These are phyloP conservation scores for Heimioporus sp. DNA, from an alignment of 768 basidiomycete genomes.

Conservation along the genomic window DNA sequence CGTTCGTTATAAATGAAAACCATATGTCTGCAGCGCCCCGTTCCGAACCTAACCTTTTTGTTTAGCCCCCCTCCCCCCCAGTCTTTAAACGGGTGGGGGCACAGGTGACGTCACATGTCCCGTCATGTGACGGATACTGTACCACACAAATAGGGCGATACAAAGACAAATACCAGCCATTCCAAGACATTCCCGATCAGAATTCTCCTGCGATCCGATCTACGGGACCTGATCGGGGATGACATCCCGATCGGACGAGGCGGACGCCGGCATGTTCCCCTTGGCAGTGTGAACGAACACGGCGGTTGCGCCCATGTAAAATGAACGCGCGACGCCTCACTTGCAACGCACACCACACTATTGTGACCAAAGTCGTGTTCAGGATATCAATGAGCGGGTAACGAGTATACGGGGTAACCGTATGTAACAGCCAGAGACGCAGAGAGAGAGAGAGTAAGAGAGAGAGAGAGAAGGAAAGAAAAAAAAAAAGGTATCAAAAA, in stretches of 20 bases:
- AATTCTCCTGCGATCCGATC: conserved; percentile 35
- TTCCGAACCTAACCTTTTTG: conserved; percentile 26
- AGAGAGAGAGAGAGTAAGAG: background rate
- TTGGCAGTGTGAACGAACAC: conserved; percentile 12
- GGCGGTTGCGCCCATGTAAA: conserved; percentile 21
- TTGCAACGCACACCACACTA: conserved; percentile 4
- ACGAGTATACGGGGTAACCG: conserved; percentile 38
- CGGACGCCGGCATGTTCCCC: conserved; percentile 14
- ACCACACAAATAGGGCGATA: conserved; percentile 14
- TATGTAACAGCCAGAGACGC: conserved; percentile 28
- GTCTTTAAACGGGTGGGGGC: background rate
- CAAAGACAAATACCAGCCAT: conserved; percentile 18
- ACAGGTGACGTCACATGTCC: conserved; percentile 22
- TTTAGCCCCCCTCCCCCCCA: no score
- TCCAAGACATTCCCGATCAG: conserved; percentile 30
- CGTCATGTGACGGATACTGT: conserved; percentile 22
- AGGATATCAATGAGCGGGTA: conserved; percentile 36
- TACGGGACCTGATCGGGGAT: conserved; percentile 18
- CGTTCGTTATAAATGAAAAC: conserved; percentile 16
- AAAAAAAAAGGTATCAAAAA: conserved; percentile 35
- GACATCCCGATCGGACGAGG: conserved; percentile 10
- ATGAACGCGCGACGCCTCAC: conserved; percentile 25
- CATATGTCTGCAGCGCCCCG: conserved; percentile 8
- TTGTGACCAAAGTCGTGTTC: conserved; percentile 16
- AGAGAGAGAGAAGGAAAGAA: conserved; percentile 2